Conservation (phyloP, 768 basidiomycete species). For the Lactarius quietus region DNA sequence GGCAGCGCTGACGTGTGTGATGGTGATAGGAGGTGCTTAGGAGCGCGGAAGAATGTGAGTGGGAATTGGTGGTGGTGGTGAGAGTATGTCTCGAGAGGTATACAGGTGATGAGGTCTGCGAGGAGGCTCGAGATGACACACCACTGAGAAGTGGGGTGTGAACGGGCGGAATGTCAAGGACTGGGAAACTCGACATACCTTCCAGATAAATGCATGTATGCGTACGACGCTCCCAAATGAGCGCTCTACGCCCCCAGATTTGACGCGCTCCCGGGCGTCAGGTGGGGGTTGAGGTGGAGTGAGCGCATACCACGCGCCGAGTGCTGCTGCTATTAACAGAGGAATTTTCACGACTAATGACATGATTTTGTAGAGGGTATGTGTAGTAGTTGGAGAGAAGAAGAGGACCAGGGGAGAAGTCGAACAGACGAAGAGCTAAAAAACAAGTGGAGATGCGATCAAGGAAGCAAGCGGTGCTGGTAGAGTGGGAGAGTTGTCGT, state of each 20-base stretch:
- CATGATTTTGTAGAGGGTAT: conserved; percentile 1
- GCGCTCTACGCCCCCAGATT: conserved; percentile 19
- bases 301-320: conserved; percentile 22
- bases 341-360: conserved; percentile 16
- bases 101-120: conserved; percentile 7
- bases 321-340: neutral
- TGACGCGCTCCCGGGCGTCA: conserved; percentile 9
- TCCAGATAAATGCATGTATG: conserved; percentile 23
- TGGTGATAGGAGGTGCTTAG: neutral
- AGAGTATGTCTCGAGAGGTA: neutral
- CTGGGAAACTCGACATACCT: conserved; percentile 1
- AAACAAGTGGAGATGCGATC: neutral
- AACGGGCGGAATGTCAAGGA: neutral
- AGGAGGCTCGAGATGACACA: conserved; percentile 18
- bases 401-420: neutral
- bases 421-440: neutral
- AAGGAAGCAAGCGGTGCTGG: neutral
- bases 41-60: neutral
- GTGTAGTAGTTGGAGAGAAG: neutral
- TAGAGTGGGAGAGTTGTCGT: neutral
- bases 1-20: neutral
- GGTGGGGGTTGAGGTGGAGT: conserved; percentile 25
- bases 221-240: conserved; percentile 23
- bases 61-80: neutral
- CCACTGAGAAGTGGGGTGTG: neutral